A percentile compares a stretch with the other conserved stretches of the same genome.
Evolutionary conservation across 805 yeast species (phyloP).

Genomic region (Yarrowia porcina): DNA sequence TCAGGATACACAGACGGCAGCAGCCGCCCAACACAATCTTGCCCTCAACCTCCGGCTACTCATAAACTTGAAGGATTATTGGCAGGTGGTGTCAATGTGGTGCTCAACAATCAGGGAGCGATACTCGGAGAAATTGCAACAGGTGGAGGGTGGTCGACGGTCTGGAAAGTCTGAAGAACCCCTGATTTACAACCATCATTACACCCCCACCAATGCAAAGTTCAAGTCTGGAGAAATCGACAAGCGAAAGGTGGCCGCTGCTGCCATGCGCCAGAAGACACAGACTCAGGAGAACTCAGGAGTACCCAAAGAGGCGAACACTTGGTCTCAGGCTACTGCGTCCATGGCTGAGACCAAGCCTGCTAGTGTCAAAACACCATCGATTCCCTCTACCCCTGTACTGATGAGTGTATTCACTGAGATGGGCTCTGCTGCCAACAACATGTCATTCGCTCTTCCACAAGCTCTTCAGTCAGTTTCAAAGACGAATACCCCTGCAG

Average conservation of each 20-base stretch:
- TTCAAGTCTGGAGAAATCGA: conserved; percentile 12
- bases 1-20: conserved; percentile 33
- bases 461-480: conserved; percentile 13
- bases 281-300: not conserved
- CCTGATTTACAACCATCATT: conserved; percentile 20
- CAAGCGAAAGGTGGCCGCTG: conserved; percentile 16
- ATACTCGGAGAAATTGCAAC: conserved; percentile 29
- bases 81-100: conserved; percentile 40
- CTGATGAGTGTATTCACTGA: conserved; percentile 18
- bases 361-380: not conserved
- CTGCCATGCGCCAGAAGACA: conserved; percentile 18
- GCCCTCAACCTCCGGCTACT: conserved; percentile 37
- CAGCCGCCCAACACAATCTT: conserved; percentile 37
- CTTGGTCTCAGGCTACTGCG: conserved; percentile 16
- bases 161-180: conserved; percentile 11
- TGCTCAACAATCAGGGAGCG: conserved; percentile 38
- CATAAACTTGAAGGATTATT: conserved; percentile 37
- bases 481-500: conserved; percentile 4
- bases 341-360: conserved; percentile 8
- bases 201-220: conserved; percentile 13
- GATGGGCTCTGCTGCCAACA: not conserved
- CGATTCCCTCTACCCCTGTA: conserved; percentile 17
- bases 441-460: not conserved
- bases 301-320: not conserved
- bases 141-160: conserved; percentile 7